Evolutionary conservation across 495 filamentous ascomycete species (phyloP).

Genomic region (Xylaria sp.): DNA sequence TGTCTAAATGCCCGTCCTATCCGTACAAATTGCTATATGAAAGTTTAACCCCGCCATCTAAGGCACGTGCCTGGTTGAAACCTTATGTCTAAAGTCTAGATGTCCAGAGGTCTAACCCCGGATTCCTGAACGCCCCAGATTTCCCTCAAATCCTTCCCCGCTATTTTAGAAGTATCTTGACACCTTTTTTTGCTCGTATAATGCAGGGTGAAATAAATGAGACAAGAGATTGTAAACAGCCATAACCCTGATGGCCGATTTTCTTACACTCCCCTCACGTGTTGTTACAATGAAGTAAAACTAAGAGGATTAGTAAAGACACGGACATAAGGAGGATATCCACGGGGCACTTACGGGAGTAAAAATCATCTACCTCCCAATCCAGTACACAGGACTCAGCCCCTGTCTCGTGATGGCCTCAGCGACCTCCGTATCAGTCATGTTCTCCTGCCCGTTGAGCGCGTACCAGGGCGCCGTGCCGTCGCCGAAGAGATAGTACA

Average conservation of each 20-base stretch:
- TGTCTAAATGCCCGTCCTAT: background rate
- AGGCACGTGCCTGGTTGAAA: background rate
- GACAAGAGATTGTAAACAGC: background rate
- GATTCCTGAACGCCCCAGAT: background rate
- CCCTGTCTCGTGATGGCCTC: slow-evolving; percentile 38
- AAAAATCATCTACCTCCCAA: slow-evolving; percentile 31
- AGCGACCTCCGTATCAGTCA: slow-evolving; percentile 39
- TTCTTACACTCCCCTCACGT: background rate
- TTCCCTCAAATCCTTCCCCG: background rate
- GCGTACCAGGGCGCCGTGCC: slow-evolving; percentile 40
- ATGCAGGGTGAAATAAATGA: background rate
- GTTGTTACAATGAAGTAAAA: background rate
- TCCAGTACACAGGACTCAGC: slow-evolving; percentile 38
- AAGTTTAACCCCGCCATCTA: background rate
- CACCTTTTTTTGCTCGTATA: slow-evolving; percentile 1
- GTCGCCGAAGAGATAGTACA: slow-evolving; percentile 38
- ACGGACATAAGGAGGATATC: background rate
- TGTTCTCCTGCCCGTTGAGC: slow-evolving; percentile 40
- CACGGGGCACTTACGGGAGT: background rate
- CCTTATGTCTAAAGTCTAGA: too few relatives aligned
- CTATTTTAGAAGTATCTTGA: background rate
- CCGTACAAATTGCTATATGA: background rate
- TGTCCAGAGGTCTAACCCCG: slow-evolving; percentile 2
- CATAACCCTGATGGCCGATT: background rate
- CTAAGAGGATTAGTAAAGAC: background rate